Conservation (phyloP, 129 eudicot genomes). For the Calendula officinalis region DNA sequence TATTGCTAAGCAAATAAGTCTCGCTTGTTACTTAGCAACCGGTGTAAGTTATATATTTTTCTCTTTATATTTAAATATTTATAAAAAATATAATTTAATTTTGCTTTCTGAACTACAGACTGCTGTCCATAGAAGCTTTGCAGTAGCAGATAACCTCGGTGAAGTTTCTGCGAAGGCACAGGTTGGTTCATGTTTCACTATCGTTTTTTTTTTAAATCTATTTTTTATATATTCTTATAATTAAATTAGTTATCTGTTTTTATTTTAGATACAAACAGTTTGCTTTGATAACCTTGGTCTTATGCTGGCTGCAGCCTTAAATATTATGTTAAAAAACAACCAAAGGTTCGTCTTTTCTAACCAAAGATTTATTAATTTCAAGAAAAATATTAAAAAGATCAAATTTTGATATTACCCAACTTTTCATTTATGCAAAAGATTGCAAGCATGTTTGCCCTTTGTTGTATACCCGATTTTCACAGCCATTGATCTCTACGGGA, state of each 20-base stretch:
- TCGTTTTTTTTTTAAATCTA: not conserved
- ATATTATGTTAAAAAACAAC: slow-evolving; percentile 56
- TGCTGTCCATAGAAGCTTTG: slow-evolving; percentile 95
- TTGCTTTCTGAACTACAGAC: slow-evolving; percentile 44
- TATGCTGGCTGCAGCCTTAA: slow-evolving; percentile 74
- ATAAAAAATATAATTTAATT: not conserved
- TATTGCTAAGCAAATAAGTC: slow-evolving; percentile 92
- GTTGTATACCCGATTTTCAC: slow-evolving; percentile 81
- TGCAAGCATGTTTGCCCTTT: slow-evolving; percentile 87
- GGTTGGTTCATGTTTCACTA: slow-evolving; percentile 38
- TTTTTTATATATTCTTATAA: not conserved
- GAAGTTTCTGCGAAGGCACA: slow-evolving; percentile 98
- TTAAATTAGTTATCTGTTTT: not conserved
- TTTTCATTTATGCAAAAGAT: slow-evolving; percentile 45
- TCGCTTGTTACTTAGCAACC: slow-evolving; percentile 92
- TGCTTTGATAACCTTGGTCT: slow-evolving; percentile 97
- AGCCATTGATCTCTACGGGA: slow-evolving; percentile 78
- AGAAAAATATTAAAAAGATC: not conserved
- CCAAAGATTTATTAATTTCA: not conserved
- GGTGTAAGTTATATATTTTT: slow-evolving; percentile 59
- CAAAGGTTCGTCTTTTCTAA: slow-evolving; percentile 51
- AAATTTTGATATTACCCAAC: slow-evolving; percentile 25
- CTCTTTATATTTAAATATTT: not conserved
- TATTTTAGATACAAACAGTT: slow-evolving; percentile 83
- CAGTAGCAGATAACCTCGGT: slow-evolving; percentile 88